phyloP scores from a whole-genome alignment of 148 eudicot genomes.

The Rhododendron williamsianum region DNA sequence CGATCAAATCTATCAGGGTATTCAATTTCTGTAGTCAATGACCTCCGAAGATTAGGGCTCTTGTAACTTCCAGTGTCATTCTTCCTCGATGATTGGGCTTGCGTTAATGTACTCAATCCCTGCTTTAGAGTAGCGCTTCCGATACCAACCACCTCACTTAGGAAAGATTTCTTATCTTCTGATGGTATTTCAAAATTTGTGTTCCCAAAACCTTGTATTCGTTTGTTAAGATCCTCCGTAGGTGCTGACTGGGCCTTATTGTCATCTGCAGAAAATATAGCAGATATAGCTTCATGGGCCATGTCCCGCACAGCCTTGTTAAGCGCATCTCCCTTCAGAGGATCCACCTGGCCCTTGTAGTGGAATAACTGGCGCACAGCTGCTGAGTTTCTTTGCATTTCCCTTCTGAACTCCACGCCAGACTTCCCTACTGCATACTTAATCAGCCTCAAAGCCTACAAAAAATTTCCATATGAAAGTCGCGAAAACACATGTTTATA shows the following conservation, averaged over 20 bases:
- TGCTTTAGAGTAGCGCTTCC: constrained; percentile 88
- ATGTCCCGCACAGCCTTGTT: constrained; percentile 92
- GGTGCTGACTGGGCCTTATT: constrained; percentile 43
- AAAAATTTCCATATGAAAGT: background rate
- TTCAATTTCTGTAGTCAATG: constrained; percentile 64
- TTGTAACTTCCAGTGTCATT: constrained; percentile 72
- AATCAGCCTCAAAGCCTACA: constrained; percentile 79
- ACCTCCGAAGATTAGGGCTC: constrained; percentile 75
- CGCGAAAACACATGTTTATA: background rate
- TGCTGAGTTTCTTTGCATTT: constrained; percentile 95
- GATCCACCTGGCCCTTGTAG: constrained; percentile 80
- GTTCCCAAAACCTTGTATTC: constrained; percentile 94
- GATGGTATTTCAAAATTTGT: constrained; percentile 58
- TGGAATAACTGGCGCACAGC: constrained; percentile 84
- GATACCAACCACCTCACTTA: constrained; percentile 83
- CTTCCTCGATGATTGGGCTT: constrained; percentile 52
- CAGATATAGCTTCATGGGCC: constrained; percentile 86
- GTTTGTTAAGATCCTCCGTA: constrained; percentile 49
- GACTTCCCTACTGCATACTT: constrained; percentile 90
- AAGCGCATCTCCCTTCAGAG: constrained; percentile 85
- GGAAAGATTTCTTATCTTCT: constrained; percentile 76
- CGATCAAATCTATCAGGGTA: constrained; percentile 53
- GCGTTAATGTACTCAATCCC: constrained; percentile 66
- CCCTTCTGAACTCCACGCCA: constrained; percentile 87
- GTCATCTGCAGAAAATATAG: constrained; percentile 78